Conservation (phyloP, 495 filamentous ascomycete species). For the Hypoxylon fragiforme region DNA sequence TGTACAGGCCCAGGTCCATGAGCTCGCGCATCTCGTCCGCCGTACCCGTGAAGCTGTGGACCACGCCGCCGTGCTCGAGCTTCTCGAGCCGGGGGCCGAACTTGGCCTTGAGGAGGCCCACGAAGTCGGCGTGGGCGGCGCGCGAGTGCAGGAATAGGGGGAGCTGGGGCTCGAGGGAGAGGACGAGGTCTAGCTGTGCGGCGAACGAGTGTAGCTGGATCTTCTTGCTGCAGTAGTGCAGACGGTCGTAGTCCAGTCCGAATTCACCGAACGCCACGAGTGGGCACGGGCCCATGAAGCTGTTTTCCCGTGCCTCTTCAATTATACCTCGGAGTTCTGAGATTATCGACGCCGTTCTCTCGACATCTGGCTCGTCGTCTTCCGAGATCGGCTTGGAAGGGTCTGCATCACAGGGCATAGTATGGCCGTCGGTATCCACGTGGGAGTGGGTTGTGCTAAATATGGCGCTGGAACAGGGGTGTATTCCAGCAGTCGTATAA, state of each 20-base stretch:
- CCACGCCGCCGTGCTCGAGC: conserved; percentile 73
- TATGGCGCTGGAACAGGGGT: conserved; percentile 78
- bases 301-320: conserved; percentile 42
- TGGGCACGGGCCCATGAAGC: conserved; percentile 48
- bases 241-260: conserved; percentile 91
- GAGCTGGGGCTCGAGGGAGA: conserved; percentile 66
- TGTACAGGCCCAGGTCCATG: conserved; percentile 73
- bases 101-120: conserved; percentile 56
- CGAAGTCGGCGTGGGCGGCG: conserved; percentile 81
- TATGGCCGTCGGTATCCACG: conserved; percentile 46
- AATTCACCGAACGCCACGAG: conserved; percentile 90
- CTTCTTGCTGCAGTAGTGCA: conserved; percentile 75
- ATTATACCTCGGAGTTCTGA: conserved; percentile 62
- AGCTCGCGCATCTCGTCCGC: conserved; percentile 77
- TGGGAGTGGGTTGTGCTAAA: conserved; percentile 62
- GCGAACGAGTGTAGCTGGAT: conserved; percentile 84
- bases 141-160: conserved; percentile 91
- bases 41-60: conserved; percentile 90
- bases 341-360: conserved; percentile 52
- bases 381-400: conserved; percentile 45
- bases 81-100: conserved; percentile 52
- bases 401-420: conserved; percentile 49
- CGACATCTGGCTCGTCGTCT: conserved; percentile 42
- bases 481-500: conserved; percentile 88
- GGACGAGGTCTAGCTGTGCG: conserved; percentile 73